Base-by-base conservation (phyloP, 2,329 filamentous ascomycete genomes). In the Ophidiomyces ophidiicola region DNA sequence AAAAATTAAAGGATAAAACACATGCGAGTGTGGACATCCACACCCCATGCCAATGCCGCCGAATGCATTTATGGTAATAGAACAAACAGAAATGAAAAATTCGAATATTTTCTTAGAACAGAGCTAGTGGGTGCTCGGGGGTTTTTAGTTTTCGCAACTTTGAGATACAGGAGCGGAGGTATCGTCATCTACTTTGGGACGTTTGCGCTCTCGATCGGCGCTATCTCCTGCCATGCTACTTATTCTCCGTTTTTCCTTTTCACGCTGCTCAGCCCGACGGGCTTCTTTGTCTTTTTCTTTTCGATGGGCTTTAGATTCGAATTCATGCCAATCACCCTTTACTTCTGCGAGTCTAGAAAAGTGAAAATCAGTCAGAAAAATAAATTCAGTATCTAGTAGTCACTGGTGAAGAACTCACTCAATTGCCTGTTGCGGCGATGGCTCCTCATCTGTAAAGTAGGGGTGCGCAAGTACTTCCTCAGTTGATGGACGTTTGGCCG, bases 301-400 rank as follows among this genome's bases (percentile, higher is more conserved):
- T 21, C 90, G 73, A 18, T 94, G 69, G 11, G 86, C 87, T 64
- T 98, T 98, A 41, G 85, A 93, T 64, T 98, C 90, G 53, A 96
- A 94, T 57, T 98, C 90, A 56, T 98, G 90, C 90, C 90, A 98
- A 52, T 98, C 90, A 15, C 90, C 90, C 51, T 90, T 76, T 20
- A 98, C 71, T 34, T 78, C 68, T 44, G 80, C 77, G 35, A 98
- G 72, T 53, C 82, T 83, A 46, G 43, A 31, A 36, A 24, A 25
- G 11, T 25, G 23, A 39, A 32, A 14, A 37, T 52, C 44, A 48
- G 54, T 67, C 24, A 18, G 14, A 21, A 20, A 32, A n/a, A 3
- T 11, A 14, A 39, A 14, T 18, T 43, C 48, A 30, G 33, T 34
- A 17, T 15, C 15, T 11, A 20, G 12, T 12, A 30, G 12, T 39